Conservation (phyloP, 192 early-diverging fungal species). For the Podila clonocystis region DNA sequence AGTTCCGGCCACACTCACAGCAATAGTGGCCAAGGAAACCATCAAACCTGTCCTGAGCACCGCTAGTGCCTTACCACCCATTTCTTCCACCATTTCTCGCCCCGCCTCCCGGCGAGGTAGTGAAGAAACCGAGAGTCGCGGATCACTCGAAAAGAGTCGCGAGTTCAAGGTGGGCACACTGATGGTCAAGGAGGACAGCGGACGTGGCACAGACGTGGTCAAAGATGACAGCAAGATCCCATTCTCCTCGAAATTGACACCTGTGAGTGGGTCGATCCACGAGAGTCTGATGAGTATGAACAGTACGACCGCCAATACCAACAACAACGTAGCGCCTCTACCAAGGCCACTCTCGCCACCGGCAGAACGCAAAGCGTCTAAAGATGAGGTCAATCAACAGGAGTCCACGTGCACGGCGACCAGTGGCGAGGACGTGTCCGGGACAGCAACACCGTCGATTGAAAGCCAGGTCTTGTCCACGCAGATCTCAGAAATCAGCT, state of each 20-base stretch:
- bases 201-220: neutral
- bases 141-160: conserved; percentile 1
- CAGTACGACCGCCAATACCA: neutral
- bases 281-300: conserved; percentile 11
- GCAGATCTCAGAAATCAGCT: conserved; percentile 26
- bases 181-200: conserved; percentile 14
- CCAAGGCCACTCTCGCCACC: neutral
- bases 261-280: conserved; percentile 12
- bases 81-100: neutral
- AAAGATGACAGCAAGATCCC: conserved; percentile 14
- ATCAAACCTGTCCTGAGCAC: neutral
- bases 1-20: neutral
- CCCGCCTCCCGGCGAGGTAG: conserved; percentile 11
- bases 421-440: neutral
- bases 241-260: conserved; percentile 5
- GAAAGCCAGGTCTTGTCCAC: conserved; percentile 44
- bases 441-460: conserved; percentile 7
- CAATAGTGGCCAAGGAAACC: neutral
- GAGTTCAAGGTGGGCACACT: neutral
- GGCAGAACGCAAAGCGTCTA: neutral
- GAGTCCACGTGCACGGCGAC: neutral
- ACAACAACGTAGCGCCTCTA: neutral
- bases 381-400: neutral
- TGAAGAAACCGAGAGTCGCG: neutral
- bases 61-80: neutral